Percentiles rank a stretch among this genome's conserved stretches.
These are phyloP conservation scores for Fraxinus anomala DNA, from an alignment of 257 asterid species.

Conservation along the genomic window DNA sequence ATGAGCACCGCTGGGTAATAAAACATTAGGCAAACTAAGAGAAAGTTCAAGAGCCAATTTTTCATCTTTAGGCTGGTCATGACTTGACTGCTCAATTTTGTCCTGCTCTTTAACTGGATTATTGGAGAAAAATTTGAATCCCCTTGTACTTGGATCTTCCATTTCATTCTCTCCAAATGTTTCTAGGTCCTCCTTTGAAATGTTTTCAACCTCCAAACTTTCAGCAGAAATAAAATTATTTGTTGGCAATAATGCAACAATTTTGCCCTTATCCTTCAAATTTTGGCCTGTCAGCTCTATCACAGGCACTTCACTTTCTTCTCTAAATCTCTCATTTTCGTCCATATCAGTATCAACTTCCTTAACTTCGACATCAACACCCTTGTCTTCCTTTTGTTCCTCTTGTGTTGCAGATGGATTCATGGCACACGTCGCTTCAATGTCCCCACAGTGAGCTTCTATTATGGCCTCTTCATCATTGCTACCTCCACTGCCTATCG, in stretches of 20 bases:
- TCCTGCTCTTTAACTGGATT: constrained; percentile 75
- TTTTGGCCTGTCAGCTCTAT: constrained; percentile 42
- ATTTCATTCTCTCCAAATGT: constrained; percentile 49
- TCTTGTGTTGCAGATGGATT: constrained; percentile 42
- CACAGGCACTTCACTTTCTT: constrained; percentile 44
- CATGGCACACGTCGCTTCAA: constrained; percentile 40
- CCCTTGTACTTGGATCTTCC: constrained; percentile 76
- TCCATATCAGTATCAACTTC: constrained; percentile 35
- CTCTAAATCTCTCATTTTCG: constrained; percentile 37
- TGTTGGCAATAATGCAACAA: constrained; percentile 46
- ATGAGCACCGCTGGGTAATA: constrained; percentile 74
- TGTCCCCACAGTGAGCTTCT: constrained; percentile 46
- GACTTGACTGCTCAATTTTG: constrained; percentile 47
- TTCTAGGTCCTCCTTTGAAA: constrained; percentile 37
- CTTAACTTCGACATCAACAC: constrained; percentile 41
- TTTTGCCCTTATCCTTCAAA: constrained; percentile 74
- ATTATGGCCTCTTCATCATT: constrained; percentile 37
- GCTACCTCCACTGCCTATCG: constrained; percentile 39
- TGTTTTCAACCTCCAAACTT: constrained; percentile 49
- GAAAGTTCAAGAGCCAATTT: constrained; percentile 90
- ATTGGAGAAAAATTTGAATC: constrained; percentile 73
- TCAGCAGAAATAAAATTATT: constrained; percentile 31
- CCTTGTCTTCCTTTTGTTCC: constrained; percentile 46
- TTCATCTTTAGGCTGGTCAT: constrained; percentile 64
- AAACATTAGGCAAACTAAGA: constrained; percentile 93